Base-by-base conservation (phyloP, 1,139 yeast genomes). In the Meyerozyma guilliermondii region DNA sequence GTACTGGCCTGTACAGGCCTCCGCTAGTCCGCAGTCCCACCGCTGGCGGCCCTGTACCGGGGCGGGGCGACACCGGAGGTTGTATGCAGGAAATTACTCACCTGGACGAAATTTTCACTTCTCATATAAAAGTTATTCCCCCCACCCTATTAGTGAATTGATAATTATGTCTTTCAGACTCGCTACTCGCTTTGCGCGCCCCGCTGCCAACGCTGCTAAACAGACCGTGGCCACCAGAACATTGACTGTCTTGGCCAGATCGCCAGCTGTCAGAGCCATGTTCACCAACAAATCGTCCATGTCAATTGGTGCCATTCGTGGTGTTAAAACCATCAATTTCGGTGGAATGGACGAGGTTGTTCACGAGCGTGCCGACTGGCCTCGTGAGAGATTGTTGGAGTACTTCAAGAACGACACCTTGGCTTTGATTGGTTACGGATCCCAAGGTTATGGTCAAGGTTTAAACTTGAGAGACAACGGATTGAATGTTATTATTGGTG, bases 401-500 rank as follows among this genome's bases (percentile, higher is more conserved):
- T 92, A 89, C 81, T 92, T 92, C 88, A 91, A 92, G 81, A 77
- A 91, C 73, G 98, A 92, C 71, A 92, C 98, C 51, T 77, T 92
- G 65, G 98, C 98, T 57, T 76, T 92, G 65, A 91, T 92, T 59
- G 98, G 98, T 74, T 92, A 92, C 82, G 98, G 98, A 66, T 92
- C 98, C 58, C 98, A 92, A 79, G 98, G 98, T 76, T 92, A 92
- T 80, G 98, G 98, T 67, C 98, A 92, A 80, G 98, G 97, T 74
- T 83, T 92, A 62, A 92, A 92, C 89, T 76, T 92, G 78, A 87
- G 98, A 78, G 98, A 92, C 80, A 91, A 92, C 64, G 98, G 98
- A 70, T 73, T 92, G 64, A 92, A 92, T 70, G 98, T 92, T 60
- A 87, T 92, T 68, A 79, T 92, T 58, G 98, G 98, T 81, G 98